These are phyloP conservation scores for Stygiomarasmius scandens DNA, from an alignment of 1,284 basidiomycete species.

Conservation along the genomic window DNA sequence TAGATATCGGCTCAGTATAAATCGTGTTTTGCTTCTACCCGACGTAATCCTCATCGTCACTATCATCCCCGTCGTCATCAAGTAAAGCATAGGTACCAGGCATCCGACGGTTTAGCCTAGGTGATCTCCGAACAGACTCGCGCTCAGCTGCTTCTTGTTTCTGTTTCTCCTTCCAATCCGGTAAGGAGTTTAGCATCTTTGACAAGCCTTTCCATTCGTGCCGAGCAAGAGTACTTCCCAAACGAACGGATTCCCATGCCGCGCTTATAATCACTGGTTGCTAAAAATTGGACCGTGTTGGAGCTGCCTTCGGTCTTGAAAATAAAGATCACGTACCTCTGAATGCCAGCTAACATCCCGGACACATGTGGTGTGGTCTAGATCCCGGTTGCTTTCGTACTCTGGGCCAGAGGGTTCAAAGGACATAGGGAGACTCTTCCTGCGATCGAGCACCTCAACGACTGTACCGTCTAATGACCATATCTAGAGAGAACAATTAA, in stretches of 20 bases:
- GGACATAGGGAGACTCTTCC: constrained; percentile 72
- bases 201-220: constrained; percentile 94
- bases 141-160: constrained; percentile 34
- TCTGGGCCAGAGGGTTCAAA: constrained; percentile 68
- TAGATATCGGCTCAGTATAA: too few relatives aligned
- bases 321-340: constrained; percentile 41
- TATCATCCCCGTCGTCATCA: constrained; percentile 16
- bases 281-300: constrained; percentile 35
- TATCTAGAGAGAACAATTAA: constrained; percentile 55
- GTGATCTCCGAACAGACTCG: constrained; percentile 10
- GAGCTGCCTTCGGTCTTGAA: neutral
- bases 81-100: constrained; percentile 15
- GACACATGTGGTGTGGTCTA: constrained; percentile 57
- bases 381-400: constrained; percentile 26
- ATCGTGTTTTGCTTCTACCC: too few relatives aligned
- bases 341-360: constrained; percentile 94
- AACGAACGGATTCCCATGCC: constrained; percentile 75
- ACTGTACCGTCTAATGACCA: constrained; percentile 92
- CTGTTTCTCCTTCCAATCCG: constrained; percentile 75
- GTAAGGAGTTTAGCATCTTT: constrained; percentile 67
- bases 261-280: constrained; percentile 92
- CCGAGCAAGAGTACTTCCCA: constrained; percentile 77
- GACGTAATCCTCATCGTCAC: constrained; percentile 1
- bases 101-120: constrained; percentile 10
- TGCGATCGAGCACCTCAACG: constrained; percentile 84